Evolutionary conservation across 306 rosid genomes (phyloP).

Genomic region (Neltuma alba): DNA sequence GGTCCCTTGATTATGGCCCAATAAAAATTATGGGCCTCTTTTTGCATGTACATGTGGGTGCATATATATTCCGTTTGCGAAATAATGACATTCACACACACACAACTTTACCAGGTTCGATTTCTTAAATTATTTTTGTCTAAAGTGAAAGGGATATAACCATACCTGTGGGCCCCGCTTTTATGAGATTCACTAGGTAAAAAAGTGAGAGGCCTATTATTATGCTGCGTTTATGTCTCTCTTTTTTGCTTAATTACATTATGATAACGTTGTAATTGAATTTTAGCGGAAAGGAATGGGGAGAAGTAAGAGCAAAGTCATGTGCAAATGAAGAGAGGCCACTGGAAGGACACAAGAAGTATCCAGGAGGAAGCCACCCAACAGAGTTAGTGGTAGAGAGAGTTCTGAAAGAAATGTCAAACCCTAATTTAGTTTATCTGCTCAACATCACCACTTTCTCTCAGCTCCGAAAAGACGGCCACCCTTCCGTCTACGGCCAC

Average conservation of each 20-base stretch:
- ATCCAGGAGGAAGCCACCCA: conserved; percentile 54
- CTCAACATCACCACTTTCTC: conserved; percentile 63
- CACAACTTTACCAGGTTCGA: background rate
- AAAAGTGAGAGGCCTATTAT: background rate
- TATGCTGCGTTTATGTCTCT: background rate
- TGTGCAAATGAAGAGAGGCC: conserved; percentile 55
- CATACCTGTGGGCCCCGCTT: background rate
- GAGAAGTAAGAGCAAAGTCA: conserved; percentile 30
- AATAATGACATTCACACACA: no score
- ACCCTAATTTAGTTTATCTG: conserved; percentile 39
- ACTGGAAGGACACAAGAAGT: conserved; percentile 30
- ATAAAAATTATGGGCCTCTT: background rate
- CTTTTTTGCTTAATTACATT: background rate
- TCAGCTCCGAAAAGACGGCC: conserved; percentile 74
- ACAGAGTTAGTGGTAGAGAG: conserved; percentile 57
- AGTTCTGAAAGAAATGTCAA: conserved; percentile 49
- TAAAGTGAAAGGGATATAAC: background rate
- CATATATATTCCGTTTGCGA: no score
- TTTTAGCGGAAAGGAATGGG: conserved; percentile 56
- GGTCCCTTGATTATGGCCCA: no score
- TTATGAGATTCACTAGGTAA: background rate
- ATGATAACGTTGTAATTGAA: background rate
- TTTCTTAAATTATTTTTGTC: background rate
- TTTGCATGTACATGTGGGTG: background rate
- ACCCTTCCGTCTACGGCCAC: conserved; percentile 70